These are phyloP conservation scores for Fusarium palustre DNA, from an alignment of 2,329 filamentous ascomycete genomes.

Conservation along the genomic window DNA sequence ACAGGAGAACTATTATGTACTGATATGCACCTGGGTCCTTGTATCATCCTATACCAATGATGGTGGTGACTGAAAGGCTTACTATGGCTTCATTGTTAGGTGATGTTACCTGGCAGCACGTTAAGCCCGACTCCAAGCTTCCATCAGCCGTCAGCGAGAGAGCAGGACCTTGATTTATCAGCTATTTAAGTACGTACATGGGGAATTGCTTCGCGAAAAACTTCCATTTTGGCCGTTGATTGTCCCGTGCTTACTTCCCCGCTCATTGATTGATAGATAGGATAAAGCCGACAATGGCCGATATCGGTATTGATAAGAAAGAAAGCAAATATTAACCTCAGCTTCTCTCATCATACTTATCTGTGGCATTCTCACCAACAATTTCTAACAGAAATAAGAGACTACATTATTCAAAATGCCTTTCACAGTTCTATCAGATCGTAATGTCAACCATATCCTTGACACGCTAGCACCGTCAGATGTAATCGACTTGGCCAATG, in stretches of 20 bases:
- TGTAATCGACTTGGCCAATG: conserved; percentile 26
- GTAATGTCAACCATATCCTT: conserved; percentile 41
- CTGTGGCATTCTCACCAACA: background rate
- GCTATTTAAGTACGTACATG: no score
- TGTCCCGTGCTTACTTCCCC: background rate
- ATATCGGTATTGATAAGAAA: background rate
- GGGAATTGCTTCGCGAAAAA: background rate
- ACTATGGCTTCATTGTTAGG: no score
- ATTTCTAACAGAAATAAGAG: background rate
- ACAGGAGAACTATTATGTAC: fast-evolving
- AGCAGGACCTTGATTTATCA: background rate
- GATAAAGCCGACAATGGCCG: background rate
- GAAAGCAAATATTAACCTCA: background rate
- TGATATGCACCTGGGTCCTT: background rate
- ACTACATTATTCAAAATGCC: conserved; percentile 24
- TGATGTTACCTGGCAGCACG: background rate
- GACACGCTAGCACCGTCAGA: conserved; percentile 32
- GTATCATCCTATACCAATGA: background rate
- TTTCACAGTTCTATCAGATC: conserved; percentile 44
- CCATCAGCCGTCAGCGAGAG: background rate
- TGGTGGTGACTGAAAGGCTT: no score
- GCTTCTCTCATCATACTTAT: background rate
- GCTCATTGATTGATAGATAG: background rate
- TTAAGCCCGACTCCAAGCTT: background rate
- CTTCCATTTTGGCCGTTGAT: background rate